Conservation (phyloP, 2,329 filamentous ascomycete species). For the Raffaelea ambrosiae region DNA sequence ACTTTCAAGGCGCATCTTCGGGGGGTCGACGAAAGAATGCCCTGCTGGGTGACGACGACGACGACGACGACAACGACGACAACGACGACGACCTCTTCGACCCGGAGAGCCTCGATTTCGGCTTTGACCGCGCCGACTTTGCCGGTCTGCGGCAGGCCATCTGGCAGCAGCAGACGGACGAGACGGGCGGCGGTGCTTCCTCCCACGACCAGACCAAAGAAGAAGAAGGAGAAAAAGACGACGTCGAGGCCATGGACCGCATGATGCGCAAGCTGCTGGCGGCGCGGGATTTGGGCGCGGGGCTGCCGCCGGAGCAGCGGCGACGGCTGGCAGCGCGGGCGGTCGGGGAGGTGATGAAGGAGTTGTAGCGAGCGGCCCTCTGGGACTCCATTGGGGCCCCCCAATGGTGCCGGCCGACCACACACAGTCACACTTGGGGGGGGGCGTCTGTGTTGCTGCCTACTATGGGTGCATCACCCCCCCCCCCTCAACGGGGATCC, state of each 20-base stretch:
- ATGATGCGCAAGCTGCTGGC: slow-evolving; percentile 59
- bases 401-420: too few species aligned
- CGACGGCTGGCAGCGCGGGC: slow-evolving; percentile 52
- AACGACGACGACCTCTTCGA: slow-evolving; percentile 29
- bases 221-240: slow-evolving; percentile 21
- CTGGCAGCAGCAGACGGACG: slow-evolving; percentile 27
- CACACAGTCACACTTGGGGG: too few species aligned
- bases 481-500: too few species aligned
- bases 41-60: slow-evolving; percentile 12
- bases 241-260: slow-evolving; percentile 50
- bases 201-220: background rate
- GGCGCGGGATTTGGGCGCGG: slow-evolving; percentile 49
- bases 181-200: slow-evolving; percentile 15
- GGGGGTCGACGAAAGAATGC: slow-evolving; percentile 18
- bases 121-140: slow-evolving; percentile 44
- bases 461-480: too few species aligned
- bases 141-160: slow-evolving; percentile 44
- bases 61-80: slow-evolving; percentile 14
- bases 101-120: slow-evolving; percentile 40
- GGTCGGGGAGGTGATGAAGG: slow-evolving; percentile 57
- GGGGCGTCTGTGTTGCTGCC: too few species aligned
- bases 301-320: slow-evolving; percentile 51
- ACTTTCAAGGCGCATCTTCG: slow-evolving; percentile 23
- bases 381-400: too few species aligned
- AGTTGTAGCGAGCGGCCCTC: slow-evolving; percentile 26